Evolutionary conservation across 1,284 basidiomycete genomes (phyloP).

Genomic region (Sphagnurus paluster): DNA sequence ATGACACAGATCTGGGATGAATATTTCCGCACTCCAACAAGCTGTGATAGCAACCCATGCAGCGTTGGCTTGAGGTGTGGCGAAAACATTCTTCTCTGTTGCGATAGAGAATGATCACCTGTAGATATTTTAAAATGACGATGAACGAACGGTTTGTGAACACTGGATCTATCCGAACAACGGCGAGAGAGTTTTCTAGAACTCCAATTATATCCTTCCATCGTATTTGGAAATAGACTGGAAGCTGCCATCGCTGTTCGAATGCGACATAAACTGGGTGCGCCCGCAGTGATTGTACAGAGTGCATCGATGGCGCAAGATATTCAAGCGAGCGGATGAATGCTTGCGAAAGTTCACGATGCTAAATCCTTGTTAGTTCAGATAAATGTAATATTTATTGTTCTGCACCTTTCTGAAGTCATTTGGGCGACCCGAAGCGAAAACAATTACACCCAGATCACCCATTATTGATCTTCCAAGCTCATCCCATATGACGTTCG

Average conservation of each 20-base stretch:
- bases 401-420: conserved; percentile 81
- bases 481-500: conserved; percentile 88
- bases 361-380: conserved; percentile 39
- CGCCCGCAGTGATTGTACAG: conserved; percentile 69
- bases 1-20: conserved; percentile 76
- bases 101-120: background rate
- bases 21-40: conserved; percentile 87
- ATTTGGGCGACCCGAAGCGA: conserved; percentile 87
- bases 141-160: conserved; percentile 37
- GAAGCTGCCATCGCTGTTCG: conserved; percentile 89
- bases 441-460: conserved; percentile 80
- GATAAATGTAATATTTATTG: background rate
- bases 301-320: conserved; percentile 74
- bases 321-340: conserved; percentile 87
- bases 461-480: conserved; percentile 78
- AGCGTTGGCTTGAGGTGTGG: conserved; percentile 64
- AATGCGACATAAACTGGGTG: conserved; percentile 76
- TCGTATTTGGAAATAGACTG: conserved; percentile 96
- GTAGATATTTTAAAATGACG: background rate
- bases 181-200: conserved; percentile 67
- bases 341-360: conserved; percentile 80
- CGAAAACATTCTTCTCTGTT: conserved; percentile 40
- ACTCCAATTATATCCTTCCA: conserved; percentile 90
- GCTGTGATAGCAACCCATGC: conserved; percentile 72
- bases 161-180: conserved; percentile 42